These are phyloP conservation scores for Daphne laureola DNA, from an alignment of 441 rosid genomes.

Conservation along the genomic window DNA sequence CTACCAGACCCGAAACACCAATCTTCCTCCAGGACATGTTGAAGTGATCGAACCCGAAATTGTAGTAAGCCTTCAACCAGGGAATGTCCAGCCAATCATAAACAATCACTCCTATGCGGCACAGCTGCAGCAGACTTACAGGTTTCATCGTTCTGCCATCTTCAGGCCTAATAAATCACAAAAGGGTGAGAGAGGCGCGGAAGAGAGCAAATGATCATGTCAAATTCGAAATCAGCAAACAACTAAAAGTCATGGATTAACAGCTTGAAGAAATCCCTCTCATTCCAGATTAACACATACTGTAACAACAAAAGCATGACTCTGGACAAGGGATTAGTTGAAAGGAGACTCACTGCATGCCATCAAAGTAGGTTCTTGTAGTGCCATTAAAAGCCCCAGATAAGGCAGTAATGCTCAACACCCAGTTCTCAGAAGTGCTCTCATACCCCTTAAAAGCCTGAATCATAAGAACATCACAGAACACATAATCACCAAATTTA, in stretches of 20 bases:
- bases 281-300: not conserved
- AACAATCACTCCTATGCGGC: slow-evolving; percentile 72
- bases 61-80: slow-evolving; percentile 78
- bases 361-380: slow-evolving; percentile 90
- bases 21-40: slow-evolving; percentile 62
- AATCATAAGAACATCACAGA: slow-evolving; percentile 13
- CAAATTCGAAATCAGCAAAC: not conserved
- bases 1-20: slow-evolving; percentile 61
- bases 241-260: not conserved
- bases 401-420: slow-evolving; percentile 76
- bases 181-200: not conserved
- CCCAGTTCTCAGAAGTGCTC: slow-evolving; percentile 81
- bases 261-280: not conserved
- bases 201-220: not conserved
- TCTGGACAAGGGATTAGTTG: slow-evolving; percentile 3
- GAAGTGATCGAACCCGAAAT: slow-evolving; percentile 92
- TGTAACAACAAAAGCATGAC: not conserved
- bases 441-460: slow-evolving; percentile 82
- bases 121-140: slow-evolving; percentile 66
- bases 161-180: slow-evolving; percentile 34
- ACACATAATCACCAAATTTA: slow-evolving; percentile 7
- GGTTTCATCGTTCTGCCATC: slow-evolving; percentile 78
- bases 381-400: slow-evolving; percentile 98
- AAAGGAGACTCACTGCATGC: slow-evolving; percentile 67
- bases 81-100: slow-evolving; percentile 91